Evolutionary conservation across 768 basidiomycete genomes (phyloP).

Genomic region (Mycena vulgaris): DNA sequence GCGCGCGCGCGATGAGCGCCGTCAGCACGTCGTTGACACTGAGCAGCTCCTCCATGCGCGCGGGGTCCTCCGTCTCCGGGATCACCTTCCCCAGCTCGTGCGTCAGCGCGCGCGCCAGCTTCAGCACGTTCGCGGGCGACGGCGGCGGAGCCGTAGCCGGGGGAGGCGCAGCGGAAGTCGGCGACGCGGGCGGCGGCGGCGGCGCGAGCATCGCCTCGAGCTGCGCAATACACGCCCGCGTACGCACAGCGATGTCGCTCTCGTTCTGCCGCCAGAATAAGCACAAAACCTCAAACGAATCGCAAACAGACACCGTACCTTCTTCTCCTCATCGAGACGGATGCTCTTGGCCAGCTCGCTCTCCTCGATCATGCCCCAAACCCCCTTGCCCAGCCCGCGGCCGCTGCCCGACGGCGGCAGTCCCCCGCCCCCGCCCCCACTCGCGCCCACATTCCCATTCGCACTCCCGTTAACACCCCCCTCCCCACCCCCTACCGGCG

Average conservation of each 20-base stretch:
- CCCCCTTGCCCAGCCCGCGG: constrained; percentile 74
- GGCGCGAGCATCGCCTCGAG: constrained; percentile 51
- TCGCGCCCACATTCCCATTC: background rate
- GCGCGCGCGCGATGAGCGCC: constrained; percentile 65
- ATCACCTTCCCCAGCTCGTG: constrained; percentile 68
- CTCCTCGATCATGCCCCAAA: constrained; percentile 91
- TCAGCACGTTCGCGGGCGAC: constrained; percentile 54
- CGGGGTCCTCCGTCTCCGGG: constrained; percentile 69
- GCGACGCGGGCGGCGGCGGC: constrained; percentile 16
- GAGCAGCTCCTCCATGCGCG: constrained; percentile 77
- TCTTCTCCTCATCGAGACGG: constrained; percentile 69
- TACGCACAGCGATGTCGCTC: constrained; percentile 63
- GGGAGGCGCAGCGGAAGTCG: constrained; percentile 12
- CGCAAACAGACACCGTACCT: constrained; percentile 55
- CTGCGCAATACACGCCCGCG: constrained; percentile 57
- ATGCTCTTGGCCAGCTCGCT: constrained; percentile 85
- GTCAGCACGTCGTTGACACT: constrained; percentile 81
- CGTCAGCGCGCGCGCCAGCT: constrained; percentile 67
- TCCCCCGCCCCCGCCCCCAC: constrained; percentile 9
- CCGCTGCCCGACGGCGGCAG: constrained; percentile 53
- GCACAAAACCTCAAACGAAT: constrained; percentile 12
- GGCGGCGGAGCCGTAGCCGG: constrained; percentile 33
- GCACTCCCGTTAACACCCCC: too few species aligned
- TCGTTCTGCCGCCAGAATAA: constrained; percentile 54
- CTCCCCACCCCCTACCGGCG: constrained; percentile 33